Evolutionary conservation across 2,329 filamentous ascomycete genomes (phyloP).

Genomic region (Paramyrothecium sp.): DNA sequence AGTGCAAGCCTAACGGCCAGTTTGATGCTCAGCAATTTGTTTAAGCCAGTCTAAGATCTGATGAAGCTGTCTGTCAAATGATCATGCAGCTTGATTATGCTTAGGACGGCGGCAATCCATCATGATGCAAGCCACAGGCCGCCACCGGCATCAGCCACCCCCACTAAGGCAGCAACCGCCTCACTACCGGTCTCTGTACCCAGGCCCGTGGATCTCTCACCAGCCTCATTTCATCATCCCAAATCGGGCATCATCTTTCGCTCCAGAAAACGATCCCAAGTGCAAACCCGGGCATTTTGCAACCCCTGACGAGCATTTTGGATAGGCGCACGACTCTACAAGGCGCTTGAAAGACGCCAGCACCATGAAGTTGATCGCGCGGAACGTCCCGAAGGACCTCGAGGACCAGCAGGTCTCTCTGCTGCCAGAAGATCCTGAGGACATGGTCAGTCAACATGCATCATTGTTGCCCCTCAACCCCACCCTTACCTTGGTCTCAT

Average conservation of each 20-base stretch:
- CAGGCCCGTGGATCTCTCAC: background rate
- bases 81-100: no score
- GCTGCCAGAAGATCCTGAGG: conserved; percentile 43
- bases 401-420: conserved; percentile 40
- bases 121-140: background rate
- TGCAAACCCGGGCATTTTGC: background rate
- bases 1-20: no score
- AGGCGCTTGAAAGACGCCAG: conserved; percentile 2
- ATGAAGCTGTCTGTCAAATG: no score
- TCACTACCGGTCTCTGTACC: no score
- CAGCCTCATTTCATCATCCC: background rate
- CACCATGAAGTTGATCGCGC: conserved; percentile 38
- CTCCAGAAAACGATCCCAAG: background rate
- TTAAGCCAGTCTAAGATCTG: no score
- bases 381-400: conserved; percentile 33
- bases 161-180: background rate
- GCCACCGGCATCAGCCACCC: background rate
- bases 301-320: background rate
- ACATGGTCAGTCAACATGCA: conserved; percentile 37
- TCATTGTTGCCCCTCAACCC: background rate
- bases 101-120: no score
- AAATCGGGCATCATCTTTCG: background rate
- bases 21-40: no score
- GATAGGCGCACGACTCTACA: no score
- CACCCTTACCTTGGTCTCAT: conserved; percentile 6